A percentile compares a stretch with the other conserved stretches of the same genome.
These are phyloP conservation scores for Ceratobasidium papillatum DNA, from an alignment of 1,284 basidiomycete species.

Conservation along the genomic window DNA sequence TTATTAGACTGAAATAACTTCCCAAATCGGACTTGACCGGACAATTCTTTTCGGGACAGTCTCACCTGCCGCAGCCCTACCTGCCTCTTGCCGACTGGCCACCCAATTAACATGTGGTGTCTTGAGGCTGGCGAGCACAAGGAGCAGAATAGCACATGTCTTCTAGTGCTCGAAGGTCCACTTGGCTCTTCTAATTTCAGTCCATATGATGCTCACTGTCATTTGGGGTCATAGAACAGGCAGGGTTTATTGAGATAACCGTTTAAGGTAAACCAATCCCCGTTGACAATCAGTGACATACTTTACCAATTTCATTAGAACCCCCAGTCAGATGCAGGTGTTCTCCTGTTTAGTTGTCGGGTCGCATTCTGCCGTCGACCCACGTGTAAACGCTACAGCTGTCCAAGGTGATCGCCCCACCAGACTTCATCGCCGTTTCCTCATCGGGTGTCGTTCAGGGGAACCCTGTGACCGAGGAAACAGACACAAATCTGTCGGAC, in stretches of 20 bases:
- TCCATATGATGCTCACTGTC: neutral
- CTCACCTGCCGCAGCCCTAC: neutral
- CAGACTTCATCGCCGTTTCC: neutral
- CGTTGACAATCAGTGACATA: neutral
- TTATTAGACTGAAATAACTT: neutral
- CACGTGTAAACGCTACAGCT: neutral
- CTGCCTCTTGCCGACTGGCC: neutral
- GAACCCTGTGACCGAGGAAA: neutral
- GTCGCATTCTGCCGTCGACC: neutral
- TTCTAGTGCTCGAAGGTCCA: neutral
- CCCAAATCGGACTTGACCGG: neutral
- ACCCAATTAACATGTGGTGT: neutral
- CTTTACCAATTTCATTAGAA: neutral
- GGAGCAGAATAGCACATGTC: neutral
- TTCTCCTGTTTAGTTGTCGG: neutral
- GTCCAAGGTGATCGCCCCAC: neutral
- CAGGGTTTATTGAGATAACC: conserved; percentile 2
- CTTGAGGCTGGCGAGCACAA: neutral
- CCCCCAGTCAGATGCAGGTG: neutral
- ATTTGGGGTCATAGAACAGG: neutral
- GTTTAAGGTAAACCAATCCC: neutral
- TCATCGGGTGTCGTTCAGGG: neutral
- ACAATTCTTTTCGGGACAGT: neutral
- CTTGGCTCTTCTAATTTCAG: neutral
- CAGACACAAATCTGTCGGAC: neutral